Percentiles rank a stretch among this genome's conserved stretches.
phyloP scores from a whole-genome alignment of 192 early-diverging fungal genomes.

The Physocladia obscura region DNA sequence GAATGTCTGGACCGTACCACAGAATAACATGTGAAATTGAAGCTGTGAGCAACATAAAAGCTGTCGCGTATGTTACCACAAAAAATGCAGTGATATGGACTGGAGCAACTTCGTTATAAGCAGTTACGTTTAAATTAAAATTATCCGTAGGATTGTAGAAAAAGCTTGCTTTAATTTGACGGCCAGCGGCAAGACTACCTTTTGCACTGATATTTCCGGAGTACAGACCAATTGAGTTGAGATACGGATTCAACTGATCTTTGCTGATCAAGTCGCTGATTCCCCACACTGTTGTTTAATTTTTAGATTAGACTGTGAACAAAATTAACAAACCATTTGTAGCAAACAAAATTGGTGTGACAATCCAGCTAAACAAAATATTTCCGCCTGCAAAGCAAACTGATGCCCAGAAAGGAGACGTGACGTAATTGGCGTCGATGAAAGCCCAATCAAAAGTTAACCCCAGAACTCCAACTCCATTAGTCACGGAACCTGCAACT shows the following conservation, averaged over 20 bases:
- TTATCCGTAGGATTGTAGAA: too few relatives aligned
- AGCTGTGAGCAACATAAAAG: constrained; percentile 54
- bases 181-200: too few relatives aligned
- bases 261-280: too few relatives aligned
- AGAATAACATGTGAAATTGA: constrained; percentile 61
- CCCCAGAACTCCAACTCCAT: constrained; percentile 22
- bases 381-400: neutral
- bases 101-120: too few relatives aligned
- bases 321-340: neutral
- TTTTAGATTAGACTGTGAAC: neutral
- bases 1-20: constrained; percentile 54
- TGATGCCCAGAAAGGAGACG: constrained; percentile 24
- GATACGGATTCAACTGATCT: too few relatives aligned
- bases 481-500: constrained; percentile 2
- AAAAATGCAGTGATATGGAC: constrained; percentile 28
- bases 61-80: constrained; percentile 28
- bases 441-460: constrained; percentile 26
- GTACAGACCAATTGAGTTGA: too few relatives aligned
- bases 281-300: too few relatives aligned
- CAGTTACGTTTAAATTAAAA: too few relatives aligned
- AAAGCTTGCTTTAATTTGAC: too few relatives aligned
- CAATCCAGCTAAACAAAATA: constrained; percentile 4
- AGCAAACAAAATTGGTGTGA: neutral
- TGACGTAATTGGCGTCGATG: neutral
- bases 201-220: too few relatives aligned